Evolutionary conservation across 1,139 yeast species (phyloP).

Genomic region (Taphrina communis): DNA sequence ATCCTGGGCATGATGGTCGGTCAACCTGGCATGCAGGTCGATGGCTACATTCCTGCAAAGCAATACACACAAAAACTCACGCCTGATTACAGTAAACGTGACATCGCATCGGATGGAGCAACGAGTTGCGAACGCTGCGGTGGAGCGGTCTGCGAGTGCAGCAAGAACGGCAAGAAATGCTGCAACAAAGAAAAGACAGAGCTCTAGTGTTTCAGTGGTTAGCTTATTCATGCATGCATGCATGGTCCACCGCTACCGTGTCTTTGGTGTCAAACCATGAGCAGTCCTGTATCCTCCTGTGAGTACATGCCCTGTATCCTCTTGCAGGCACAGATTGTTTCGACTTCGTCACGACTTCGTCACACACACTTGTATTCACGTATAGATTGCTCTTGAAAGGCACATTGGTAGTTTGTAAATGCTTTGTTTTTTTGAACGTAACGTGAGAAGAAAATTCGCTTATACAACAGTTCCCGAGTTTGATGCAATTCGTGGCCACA

Average conservation of each 20-base stretch:
- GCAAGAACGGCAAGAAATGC: slow-evolving; percentile 20
- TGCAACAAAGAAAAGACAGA: slow-evolving; percentile 3
- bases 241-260: no score
- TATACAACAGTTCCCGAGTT: slow-evolving; percentile 99
- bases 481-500: slow-evolving; percentile 99
- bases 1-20: slow-evolving; percentile 75
- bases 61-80: slow-evolving; percentile 1
- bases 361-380: background rate
- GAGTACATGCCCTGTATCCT: no score
- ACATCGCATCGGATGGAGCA: background rate
- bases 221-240: no score
- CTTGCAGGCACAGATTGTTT: no score
- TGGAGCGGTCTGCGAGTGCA: slow-evolving; percentile 21
- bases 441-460: slow-evolving; percentile 46
- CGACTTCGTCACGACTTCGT: no score
- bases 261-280: no score
- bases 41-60: slow-evolving; percentile 31
- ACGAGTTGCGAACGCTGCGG: slow-evolving; percentile 19
- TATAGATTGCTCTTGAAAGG: background rate
- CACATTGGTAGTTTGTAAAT: slow-evolving; percentile 2
- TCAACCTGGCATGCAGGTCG: slow-evolving; percentile 48
- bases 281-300: no score
- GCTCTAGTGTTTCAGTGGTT: background rate
- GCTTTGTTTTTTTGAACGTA: slow-evolving; percentile 21
- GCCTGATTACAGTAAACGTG: background rate